phyloP scores from a whole-genome alignment of 2,329 filamentous ascomycete genomes.

The Diplodia sapinea region DNA sequence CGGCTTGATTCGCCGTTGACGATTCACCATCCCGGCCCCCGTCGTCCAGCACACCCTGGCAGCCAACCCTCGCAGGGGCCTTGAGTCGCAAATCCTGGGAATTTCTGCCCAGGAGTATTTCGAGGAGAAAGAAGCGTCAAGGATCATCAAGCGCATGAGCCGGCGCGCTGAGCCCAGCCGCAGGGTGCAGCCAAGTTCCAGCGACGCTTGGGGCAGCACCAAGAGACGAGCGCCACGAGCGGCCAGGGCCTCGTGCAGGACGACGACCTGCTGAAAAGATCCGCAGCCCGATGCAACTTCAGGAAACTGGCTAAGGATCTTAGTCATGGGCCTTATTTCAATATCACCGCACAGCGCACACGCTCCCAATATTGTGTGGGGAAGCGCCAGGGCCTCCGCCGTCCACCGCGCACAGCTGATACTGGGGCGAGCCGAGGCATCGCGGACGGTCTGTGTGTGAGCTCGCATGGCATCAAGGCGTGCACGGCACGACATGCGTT shows the following conservation, averaged over 20 bases:
- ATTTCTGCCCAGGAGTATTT: conserved; percentile 21
- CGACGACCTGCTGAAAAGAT: conserved; percentile 23
- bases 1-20: conserved; percentile 24
- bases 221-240: conserved; percentile 10
- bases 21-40: conserved; percentile 26
- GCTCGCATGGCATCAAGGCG: conserved; percentile 21
- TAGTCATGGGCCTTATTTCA: conserved; percentile 32
- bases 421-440: conserved; percentile 23
- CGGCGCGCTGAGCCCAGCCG: neutral
- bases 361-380: conserved; percentile 29
- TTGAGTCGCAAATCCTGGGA: conserved; percentile 10
- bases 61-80: neutral
- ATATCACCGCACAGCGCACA: conserved; percentile 25
- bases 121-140: neutral
- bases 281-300: conserved; percentile 21
- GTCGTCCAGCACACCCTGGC: conserved; percentile 5
- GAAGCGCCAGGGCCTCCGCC: conserved; percentile 14
- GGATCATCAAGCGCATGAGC: conserved; percentile 18
- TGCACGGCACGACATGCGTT: conserved; percentile 27
- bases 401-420: conserved; percentile 10
- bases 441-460: conserved; percentile 24
- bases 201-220: neutral
- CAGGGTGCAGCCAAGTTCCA: conserved; percentile 14
- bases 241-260: conserved; percentile 12
- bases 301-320: conserved; percentile 28